Conservation (phyloP, 1,284 basidiomycete genomes). For the Phylloboletellus chloephorus region DNA sequence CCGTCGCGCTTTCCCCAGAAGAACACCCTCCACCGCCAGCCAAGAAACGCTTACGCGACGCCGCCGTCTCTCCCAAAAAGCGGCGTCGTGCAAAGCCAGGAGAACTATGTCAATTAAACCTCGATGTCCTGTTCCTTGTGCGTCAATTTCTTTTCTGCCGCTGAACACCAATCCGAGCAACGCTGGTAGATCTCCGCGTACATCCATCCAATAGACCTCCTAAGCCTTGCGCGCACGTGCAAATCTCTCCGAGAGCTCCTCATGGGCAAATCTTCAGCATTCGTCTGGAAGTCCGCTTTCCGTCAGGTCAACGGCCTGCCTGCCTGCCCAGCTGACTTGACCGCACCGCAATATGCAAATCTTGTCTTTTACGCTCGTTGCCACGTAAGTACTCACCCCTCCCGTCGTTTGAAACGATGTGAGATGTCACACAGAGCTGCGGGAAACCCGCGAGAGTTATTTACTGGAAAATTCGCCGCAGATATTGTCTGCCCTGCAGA, state of each 20-base stretch:
- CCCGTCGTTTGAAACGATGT: background rate
- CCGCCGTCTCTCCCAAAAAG: no score
- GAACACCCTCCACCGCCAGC: no score
- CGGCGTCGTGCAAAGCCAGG: constrained; percentile 10
- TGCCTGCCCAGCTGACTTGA: constrained; percentile 30
- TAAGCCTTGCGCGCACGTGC: constrained; percentile 28
- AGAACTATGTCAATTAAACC: constrained; percentile 17
- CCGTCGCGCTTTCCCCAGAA: no score
- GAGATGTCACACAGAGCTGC: constrained; percentile 2
- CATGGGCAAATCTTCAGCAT: constrained; percentile 23
- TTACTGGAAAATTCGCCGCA: constrained; percentile 13
- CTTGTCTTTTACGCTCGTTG: constrained; percentile 22
- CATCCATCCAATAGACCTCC: constrained; percentile 24
- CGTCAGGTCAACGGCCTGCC: constrained; percentile 19
- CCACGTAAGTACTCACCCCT: constrained; percentile 1
- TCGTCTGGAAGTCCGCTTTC: constrained; percentile 22
- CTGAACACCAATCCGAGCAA: background rate
- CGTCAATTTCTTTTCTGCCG: background rate
- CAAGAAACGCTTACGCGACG: no score
- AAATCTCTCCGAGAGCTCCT: constrained; percentile 23
- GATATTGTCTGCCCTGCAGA: constrained; percentile 12
- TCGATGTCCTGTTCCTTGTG: constrained; percentile 21
- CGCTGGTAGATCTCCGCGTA: constrained; percentile 20
- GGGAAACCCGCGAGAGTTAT: background rate
- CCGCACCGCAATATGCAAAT: constrained; percentile 29